Evolutionary conservation across 257 asterid genomes (phyloP).

Genomic region (Ilex aquifolium): DNA sequence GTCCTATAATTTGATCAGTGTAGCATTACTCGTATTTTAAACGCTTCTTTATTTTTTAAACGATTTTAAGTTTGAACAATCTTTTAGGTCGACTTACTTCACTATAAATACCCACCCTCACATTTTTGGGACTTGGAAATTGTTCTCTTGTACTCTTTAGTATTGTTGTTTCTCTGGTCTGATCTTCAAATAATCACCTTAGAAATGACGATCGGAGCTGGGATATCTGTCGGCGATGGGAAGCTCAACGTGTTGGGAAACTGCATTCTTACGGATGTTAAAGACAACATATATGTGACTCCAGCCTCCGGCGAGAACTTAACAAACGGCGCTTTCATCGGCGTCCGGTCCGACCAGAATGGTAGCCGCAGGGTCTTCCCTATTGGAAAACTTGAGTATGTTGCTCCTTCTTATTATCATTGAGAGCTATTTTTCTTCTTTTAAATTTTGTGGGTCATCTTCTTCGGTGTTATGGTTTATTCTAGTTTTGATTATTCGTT

Average conservation of each 20-base stretch:
- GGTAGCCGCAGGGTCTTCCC: slow-evolving; percentile 78
- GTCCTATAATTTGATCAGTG: no score
- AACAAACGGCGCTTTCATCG: slow-evolving; percentile 70
- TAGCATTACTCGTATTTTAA: no score
- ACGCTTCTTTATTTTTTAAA: no score
- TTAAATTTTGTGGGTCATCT: background rate
- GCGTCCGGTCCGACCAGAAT: slow-evolving; percentile 59
- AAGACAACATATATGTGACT: slow-evolving; percentile 44
- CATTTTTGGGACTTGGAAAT: no score
- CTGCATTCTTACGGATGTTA: slow-evolving; percentile 52
- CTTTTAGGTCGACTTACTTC: no score
- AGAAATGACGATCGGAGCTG: slow-evolving; percentile 38
- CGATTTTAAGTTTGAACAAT: no score
- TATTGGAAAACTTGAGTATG: slow-evolving; percentile 68
- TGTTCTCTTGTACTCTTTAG: no score
- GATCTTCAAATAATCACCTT: background rate
- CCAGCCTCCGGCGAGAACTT: slow-evolving; percentile 62
- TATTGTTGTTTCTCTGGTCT: no score
- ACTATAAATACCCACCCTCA: no score
- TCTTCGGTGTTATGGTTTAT: background rate
- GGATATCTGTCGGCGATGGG: slow-evolving; percentile 55
- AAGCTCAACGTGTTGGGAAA: slow-evolving; percentile 60
- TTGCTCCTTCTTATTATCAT: background rate
- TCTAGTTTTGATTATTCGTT: no score
- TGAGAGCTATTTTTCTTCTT: background rate